Base-by-base conservation (phyloP, 805 yeast genomes). In the Saturnispora galanensis region DNA sequence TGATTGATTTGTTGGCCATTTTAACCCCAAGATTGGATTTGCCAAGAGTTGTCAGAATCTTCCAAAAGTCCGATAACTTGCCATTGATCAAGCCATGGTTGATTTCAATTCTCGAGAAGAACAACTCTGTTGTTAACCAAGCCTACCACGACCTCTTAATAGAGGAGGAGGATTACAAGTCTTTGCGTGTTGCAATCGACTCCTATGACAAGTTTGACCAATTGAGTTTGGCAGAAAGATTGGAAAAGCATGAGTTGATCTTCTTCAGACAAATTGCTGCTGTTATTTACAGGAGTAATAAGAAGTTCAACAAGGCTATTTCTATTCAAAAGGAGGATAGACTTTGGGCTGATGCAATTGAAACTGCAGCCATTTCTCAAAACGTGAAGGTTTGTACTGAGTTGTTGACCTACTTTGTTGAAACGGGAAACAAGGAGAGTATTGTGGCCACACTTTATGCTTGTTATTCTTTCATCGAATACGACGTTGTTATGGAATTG, bases 251-350 rank as follows among this genome's bases (percentile, higher is more conserved):
- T 62, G 84, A 83, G 21, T 69, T 88, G 45, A 77, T 93, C 46
- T 93, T 88, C 71, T 93, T 93, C 75, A 83, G 97, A 68, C 95
- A 87, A 69, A 87, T 93, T 59, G 94, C 97, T 34, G 97, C 97
- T 41, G 77, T 88, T 54, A 74, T 93, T 53, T 93, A 84, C 75
- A 79, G 95, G 64, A 88, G 88, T 68, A 87, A 87, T 69, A 89
- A 88, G 76, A 90, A 93, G 64, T 93, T 87, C 83, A 73, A 68
- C 62, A 90, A 89, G 73, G 82, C 96, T 41, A 81, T 93, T 59
- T 75, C 89, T 2, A 79, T 93, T 50, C 76, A 88, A 58, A 93
- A 93, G 71, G 76, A 82, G 49, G 97, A 93, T 69, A 87, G 85
- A 66, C 73, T 93, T 56, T 93, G 97, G 97, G 72, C 82, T 47